Conservation (phyloP, 2,329 filamentous ascomycete genomes). For the Ophiosphaerella narmari region DNA sequence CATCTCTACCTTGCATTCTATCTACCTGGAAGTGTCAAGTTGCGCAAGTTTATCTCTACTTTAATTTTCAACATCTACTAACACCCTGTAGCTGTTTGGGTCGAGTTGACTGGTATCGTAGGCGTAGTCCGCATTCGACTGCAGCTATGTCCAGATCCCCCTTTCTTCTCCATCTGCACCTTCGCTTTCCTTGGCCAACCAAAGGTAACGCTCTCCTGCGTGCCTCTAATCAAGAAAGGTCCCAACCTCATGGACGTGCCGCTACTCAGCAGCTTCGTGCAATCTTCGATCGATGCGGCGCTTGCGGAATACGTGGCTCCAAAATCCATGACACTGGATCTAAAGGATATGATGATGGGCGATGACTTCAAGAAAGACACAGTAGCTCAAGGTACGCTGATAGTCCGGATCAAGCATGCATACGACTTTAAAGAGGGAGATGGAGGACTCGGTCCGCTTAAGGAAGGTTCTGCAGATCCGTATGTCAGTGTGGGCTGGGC, state of each 20-base stretch:
- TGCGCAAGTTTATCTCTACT: conserved; percentile 47
- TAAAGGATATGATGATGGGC: conserved; percentile 77
- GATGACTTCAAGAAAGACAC: conserved; percentile 82
- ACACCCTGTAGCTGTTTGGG: conserved; percentile 65
- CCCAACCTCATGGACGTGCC: conserved; percentile 78
- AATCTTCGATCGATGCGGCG: conserved; percentile 73
- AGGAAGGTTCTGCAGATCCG: conserved; percentile 67
- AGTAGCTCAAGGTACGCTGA: conserved; percentile 64
- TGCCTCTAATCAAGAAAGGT: conserved; percentile 70
- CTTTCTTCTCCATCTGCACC: conserved; percentile 76
- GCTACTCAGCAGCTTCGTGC: conserved; percentile 74
- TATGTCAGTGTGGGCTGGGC: conserved; percentile 77
- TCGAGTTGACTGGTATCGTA: conserved; percentile 73
- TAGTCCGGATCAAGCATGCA: conserved; percentile 69
- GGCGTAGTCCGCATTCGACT: conserved; percentile 71
- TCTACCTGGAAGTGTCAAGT: conserved; percentile 59
- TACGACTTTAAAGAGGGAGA: conserved; percentile 75
- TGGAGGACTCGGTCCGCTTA: conserved; percentile 62
- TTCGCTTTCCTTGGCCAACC: conserved; percentile 76
- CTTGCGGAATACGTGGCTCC: conserved; percentile 77
- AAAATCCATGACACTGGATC: conserved; percentile 72
- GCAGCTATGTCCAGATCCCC: conserved; percentile 75
- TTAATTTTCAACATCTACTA: conserved; percentile 7
- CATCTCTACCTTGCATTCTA: conserved; percentile 76
- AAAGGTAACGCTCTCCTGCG: conserved; percentile 71